These are phyloP conservation scores for Shiraia sp. DNA, from an alignment of 2,329 filamentous ascomycete species.

Conservation along the genomic window DNA sequence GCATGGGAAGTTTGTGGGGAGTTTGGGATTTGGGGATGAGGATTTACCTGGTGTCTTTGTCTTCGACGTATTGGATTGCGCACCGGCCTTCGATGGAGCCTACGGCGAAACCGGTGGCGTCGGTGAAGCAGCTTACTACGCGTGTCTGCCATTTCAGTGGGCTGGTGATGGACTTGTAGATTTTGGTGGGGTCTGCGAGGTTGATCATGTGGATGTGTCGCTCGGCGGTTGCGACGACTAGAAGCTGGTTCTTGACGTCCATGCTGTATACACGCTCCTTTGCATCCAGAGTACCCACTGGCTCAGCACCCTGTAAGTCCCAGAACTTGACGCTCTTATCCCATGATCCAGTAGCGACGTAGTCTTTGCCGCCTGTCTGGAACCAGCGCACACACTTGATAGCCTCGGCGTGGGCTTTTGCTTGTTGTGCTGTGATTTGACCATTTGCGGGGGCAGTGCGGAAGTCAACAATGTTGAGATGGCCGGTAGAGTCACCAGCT, in stretches of 20 bases:
- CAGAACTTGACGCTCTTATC: conserved; percentile 91
- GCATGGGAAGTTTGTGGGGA: background rate
- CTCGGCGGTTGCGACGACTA: conserved; percentile 92
- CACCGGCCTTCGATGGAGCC: conserved; percentile 96
- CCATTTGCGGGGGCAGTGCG: conserved; percentile 46
- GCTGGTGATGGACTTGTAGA: conserved; percentile 96
- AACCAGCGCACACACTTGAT: conserved; percentile 75
- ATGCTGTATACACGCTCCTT: conserved; percentile 87
- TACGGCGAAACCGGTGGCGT: conserved; percentile 89
- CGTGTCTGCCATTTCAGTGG: conserved; percentile 98
- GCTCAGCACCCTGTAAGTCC: conserved; percentile 69
- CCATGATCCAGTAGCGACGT: conserved; percentile 91
- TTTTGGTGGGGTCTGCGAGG: conserved; percentile 81
- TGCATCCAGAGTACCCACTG: conserved; percentile 67
- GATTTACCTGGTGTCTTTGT: conserved; percentile 74
- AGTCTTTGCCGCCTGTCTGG: conserved; percentile 65
- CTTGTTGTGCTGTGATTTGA: conserved; percentile 57
- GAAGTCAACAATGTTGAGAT: conserved; percentile 85
- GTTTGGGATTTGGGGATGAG: background rate
- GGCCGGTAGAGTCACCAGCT: conserved; percentile 88
- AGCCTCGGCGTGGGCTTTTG: conserved; percentile 74
- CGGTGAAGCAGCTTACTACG: conserved; percentile 91
- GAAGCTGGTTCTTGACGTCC: conserved; percentile 84
- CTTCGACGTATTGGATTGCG: conserved; percentile 97
- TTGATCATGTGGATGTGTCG: conserved; percentile 96